phyloP scores from a whole-genome alignment of 192 early-diverging fungal species.

The Umbelopsis sp. region DNA sequence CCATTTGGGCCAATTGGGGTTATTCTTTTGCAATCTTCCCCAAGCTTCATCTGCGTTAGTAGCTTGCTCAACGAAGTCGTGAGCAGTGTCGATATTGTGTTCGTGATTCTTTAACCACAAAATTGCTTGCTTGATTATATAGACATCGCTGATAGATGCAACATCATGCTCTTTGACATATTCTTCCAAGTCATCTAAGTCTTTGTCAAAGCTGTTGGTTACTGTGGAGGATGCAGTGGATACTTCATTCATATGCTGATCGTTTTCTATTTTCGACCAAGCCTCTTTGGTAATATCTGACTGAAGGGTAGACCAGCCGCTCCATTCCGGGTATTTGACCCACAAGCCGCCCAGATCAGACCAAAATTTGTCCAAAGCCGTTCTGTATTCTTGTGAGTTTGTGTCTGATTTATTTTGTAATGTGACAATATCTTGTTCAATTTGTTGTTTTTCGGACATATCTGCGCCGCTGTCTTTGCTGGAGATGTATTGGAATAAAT shows the following conservation, averaged over 20 bases:
- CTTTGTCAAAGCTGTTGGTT: background rate
- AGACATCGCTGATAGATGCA: background rate
- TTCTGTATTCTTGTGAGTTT: background rate
- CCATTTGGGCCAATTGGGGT: background rate
- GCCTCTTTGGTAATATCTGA: background rate
- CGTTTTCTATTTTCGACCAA: background rate
- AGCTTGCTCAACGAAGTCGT: background rate
- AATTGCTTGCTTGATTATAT: conserved; percentile 6
- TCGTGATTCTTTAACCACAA: background rate
- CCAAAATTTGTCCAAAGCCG: background rate
- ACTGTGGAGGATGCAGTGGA: background rate
- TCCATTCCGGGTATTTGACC: background rate
- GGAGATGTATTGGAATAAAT: background rate
- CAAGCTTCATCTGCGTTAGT: background rate
- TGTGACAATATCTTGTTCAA: background rate
- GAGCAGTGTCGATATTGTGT: background rate
- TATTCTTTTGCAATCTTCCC: conserved; percentile 6
- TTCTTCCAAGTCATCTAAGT: background rate
- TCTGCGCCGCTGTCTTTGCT: background rate
- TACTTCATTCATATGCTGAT: background rate
- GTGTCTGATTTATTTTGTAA: background rate
- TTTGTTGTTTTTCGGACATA: background rate
- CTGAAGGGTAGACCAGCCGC: background rate
- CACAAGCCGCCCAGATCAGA: background rate
- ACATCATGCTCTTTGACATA: background rate